These are phyloP conservation scores for Posidonia australis DNA, from an alignment of 106 monocot genomes.

Conservation along the genomic window DNA sequence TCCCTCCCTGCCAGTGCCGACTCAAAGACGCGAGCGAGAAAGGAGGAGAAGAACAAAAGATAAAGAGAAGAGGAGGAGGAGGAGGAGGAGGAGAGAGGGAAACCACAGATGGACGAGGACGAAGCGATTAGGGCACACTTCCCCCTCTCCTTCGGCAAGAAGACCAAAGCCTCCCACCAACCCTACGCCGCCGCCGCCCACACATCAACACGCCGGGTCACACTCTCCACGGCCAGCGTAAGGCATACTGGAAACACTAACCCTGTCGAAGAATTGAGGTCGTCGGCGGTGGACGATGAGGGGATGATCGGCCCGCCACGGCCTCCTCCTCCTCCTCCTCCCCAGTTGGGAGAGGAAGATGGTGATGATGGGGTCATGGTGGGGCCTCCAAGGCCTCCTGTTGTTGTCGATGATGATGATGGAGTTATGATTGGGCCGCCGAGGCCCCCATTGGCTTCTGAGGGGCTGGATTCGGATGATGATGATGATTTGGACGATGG, in stretches of 20 bases:
- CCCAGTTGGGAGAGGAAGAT: not conserved
- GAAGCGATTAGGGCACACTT: conserved; percentile 51
- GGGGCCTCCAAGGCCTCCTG: conserved; percentile 25
- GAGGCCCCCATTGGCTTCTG: conserved; percentile 11
- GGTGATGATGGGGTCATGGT: conserved; percentile 14
- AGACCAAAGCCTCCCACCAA: conserved; percentile 14
- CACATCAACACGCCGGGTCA: conserved; percentile 32
- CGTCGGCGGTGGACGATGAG: conserved; percentile 4
- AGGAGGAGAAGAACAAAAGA: too few relatives aligned
- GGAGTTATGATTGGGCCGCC: conserved; percentile 30
- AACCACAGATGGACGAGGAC: conserved; percentile 12
- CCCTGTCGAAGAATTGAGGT: not conserved
- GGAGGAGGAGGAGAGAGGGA: not conserved
- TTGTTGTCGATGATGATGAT: not conserved
- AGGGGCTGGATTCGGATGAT: conserved; percentile 12
- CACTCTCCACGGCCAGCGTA: not conserved
- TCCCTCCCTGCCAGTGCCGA: too few relatives aligned
- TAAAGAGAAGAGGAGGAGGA: not conserved
- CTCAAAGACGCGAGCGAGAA: too few relatives aligned
- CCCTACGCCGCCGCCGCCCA: conserved; percentile 17
- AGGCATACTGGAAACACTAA: not conserved
- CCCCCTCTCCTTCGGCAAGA: conserved; percentile 65
- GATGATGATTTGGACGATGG: conserved; percentile 24
- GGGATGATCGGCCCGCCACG: conserved; percentile 21
- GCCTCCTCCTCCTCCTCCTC: conserved; percentile 7